phyloP scores from a whole-genome alignment of 2,329 filamentous ascomycete species.

The Colletotrichum sp. region DNA sequence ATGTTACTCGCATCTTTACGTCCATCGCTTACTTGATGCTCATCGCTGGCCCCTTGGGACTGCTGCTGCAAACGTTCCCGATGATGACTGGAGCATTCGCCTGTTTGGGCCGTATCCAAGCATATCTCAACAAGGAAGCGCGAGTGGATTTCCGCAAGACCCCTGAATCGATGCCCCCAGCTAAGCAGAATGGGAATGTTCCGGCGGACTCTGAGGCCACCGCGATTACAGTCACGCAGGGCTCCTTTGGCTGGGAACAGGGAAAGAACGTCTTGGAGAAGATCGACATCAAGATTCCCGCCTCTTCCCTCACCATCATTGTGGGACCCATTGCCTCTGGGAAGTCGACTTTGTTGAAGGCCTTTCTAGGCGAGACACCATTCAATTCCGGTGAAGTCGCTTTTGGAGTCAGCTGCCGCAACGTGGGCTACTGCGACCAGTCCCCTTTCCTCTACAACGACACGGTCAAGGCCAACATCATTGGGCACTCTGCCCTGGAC shows the following conservation, averaged over 20 bases:
- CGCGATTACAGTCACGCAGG: slow-evolving; percentile 8
- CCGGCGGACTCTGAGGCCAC: background rate
- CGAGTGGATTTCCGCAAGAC: slow-evolving; percentile 20
- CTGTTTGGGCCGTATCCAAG: slow-evolving; percentile 39
- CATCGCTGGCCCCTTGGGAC: slow-evolving; percentile 33
- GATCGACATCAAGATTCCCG: slow-evolving; percentile 35
- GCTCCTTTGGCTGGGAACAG: slow-evolving; percentile 35
- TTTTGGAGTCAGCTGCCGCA: background rate
- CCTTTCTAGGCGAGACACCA: slow-evolving; percentile 34
- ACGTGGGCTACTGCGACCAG: slow-evolving; percentile 37
- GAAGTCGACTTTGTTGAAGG: slow-evolving; percentile 44
- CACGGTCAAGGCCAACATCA: slow-evolving; percentile 41
- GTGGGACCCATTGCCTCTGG: slow-evolving; percentile 44
- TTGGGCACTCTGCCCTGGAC: slow-evolving; percentile 36
- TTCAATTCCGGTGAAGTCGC: slow-evolving; percentile 21
- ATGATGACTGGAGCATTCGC: slow-evolving; percentile 32
- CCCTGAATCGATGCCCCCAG: background rate
- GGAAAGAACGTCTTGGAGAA: slow-evolving; percentile 29
- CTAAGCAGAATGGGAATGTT: background rate
- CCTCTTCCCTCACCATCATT: slow-evolving; percentile 37
- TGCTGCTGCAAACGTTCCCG: slow-evolving; percentile 36
- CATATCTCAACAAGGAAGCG: slow-evolving; percentile 36
- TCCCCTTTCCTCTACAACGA: slow-evolving; percentile 36
- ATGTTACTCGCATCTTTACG: slow-evolving; percentile 34
- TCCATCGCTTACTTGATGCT: slow-evolving; percentile 38